phyloP scores from a whole-genome alignment of 1,139 yeast species.

The Pichiaceae sp. region DNA sequence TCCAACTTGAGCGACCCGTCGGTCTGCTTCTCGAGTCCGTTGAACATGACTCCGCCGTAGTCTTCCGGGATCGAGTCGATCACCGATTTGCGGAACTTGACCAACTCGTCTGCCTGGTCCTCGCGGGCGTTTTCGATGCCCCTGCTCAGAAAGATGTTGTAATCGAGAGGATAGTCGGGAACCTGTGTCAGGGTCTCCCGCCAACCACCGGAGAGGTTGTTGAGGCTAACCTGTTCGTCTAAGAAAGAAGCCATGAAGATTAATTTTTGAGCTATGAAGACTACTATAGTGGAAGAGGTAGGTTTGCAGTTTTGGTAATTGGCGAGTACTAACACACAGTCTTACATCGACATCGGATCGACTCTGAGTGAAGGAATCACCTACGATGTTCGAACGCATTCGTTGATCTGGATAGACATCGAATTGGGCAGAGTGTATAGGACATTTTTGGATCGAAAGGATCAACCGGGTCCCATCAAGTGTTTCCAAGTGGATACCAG shows the following conservation, averaged over 20 bases:
- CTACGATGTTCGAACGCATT: conserved; percentile 47
- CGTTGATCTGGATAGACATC: conserved; percentile 66
- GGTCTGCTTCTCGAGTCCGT: conserved; percentile 11
- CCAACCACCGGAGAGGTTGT: conserved; percentile 6
- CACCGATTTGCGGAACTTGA: conserved; percentile 14
- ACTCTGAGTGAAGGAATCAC: conserved; percentile 61
- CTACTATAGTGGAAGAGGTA: neutral
- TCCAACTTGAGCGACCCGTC: conserved; percentile 10
- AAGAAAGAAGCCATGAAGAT: conserved; percentile 8
- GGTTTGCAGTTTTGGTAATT: neutral
- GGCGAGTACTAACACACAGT: conserved; percentile 9
- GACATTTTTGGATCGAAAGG: conserved; percentile 20
- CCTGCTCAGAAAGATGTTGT: conserved; percentile 24
- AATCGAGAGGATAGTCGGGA: conserved; percentile 27
- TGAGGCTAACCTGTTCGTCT: conserved; percentile 8
- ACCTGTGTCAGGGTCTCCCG: conserved; percentile 14
- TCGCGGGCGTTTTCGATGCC: conserved; percentile 19
- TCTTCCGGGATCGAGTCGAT: conserved; percentile 17
- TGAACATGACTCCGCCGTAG: conserved; percentile 12
- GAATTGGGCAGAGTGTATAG: conserved; percentile 50
- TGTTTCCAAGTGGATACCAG: conserved; percentile 26
- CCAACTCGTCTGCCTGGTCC: conserved; percentile 11
- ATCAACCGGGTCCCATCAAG: conserved; percentile 15
- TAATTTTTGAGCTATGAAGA: neutral
- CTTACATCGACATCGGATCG: conserved; percentile 35